Base-by-base conservation (phyloP, 2,329 filamentous ascomycete species). In the Colletotrichum horii region DNA sequence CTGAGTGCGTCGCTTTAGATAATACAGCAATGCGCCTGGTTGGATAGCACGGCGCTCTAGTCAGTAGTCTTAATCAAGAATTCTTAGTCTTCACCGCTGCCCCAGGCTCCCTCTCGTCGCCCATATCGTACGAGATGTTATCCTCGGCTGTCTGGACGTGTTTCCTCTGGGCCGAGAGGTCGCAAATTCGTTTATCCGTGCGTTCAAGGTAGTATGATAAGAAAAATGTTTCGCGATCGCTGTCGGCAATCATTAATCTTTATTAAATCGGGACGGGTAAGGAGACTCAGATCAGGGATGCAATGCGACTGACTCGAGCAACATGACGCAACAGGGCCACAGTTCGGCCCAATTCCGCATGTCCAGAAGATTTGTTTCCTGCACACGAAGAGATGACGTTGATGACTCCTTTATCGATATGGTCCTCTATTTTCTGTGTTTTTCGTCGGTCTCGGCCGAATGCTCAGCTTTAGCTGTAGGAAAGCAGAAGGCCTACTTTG, bases 1-100 rank as follows among this genome's bases (percentile, higher is more conserved):
- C 84, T 91, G 38, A 82, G 78, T 48, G 83, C 83, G n/a, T 71
- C 71, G 24, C 79, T 82, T 14, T 75, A 69, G 26, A n/a, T 58
- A 24, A 26, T 28, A 60, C 22, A 55, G 62, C 22, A 56, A 28
- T 61, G 56, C 32, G 71, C 28, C 22, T 16, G 28, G 14, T n/a
- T 58, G 26, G n/a, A 36, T 62, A 71, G 12, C 8, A 24, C 12
- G 67, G 58, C 55, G 67, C 32, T 32, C n/a, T 71, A 72, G 48
- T 67, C n/a, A 19, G 28, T 73, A 60, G 62, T 64, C 15, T 55
- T 71, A 61, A 69, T 69, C 48, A 58, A 43, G 24, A 48, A 56
- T 36, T 16, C 14, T 48, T 61, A 36, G 58, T 61, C 28, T 61
- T 61, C 11, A 22, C 30, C 19, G 19, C 43, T 61, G 19, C 12